phyloP scores from a whole-genome alignment of 257 asterid genomes.

The Nicotiana paniculata region DNA sequence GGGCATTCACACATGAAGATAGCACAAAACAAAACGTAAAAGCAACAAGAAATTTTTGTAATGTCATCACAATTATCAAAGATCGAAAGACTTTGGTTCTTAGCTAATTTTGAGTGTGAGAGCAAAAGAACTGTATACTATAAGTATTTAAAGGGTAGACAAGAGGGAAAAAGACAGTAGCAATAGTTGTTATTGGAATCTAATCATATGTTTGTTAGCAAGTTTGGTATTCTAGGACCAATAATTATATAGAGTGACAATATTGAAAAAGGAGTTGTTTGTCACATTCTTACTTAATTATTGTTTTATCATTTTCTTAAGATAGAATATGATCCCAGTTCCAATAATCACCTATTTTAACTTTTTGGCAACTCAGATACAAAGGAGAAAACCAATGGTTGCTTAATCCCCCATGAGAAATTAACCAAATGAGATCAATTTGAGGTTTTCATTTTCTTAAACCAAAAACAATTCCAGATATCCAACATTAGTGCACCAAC shows the following conservation, averaged over 20 bases:
- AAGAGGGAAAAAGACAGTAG: neutral
- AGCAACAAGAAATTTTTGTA: constrained; percentile 15
- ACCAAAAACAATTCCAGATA: neutral
- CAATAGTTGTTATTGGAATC: constrained; percentile 11
- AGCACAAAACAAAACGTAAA: constrained; percentile 11
- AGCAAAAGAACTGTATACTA: neutral
- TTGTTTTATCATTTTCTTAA: neutral
- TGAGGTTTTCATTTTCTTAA: neutral
- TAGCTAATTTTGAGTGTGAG: neutral
- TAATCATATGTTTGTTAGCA: constrained; percentile 14
- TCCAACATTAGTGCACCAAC: neutral
- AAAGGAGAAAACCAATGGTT: neutral
- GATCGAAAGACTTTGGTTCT: neutral
- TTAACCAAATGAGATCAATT: neutral
- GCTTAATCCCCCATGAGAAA: neutral
- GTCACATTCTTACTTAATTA: neutral
- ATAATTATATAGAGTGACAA: neutral
- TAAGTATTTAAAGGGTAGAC: constrained; percentile 24
- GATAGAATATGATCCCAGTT: neutral
- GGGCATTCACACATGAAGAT: constrained; percentile 26
- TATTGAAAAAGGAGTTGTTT: neutral
- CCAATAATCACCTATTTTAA: neutral
- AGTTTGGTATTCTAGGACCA: constrained; percentile 36
- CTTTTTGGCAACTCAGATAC: neutral
- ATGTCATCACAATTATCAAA: constrained; percentile 26